Evolutionary conservation across 2,329 filamentous ascomycete genomes (phyloP).

Genomic region (Neonectria punicea): DNA sequence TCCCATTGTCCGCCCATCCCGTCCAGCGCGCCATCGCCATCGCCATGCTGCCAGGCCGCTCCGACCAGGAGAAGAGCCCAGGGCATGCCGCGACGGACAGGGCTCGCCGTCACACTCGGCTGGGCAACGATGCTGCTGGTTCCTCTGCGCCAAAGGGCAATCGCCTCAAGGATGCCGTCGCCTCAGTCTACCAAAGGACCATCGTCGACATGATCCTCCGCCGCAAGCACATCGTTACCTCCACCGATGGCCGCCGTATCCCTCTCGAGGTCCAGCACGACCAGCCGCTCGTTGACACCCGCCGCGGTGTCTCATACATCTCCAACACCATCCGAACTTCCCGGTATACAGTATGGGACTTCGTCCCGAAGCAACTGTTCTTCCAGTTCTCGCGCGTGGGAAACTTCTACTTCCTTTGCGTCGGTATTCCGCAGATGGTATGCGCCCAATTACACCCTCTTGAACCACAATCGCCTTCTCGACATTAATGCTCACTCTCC

Average conservation of each 20-base stretch:
- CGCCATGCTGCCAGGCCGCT: constrained; percentile 35
- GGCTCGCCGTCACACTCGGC: constrained; percentile 21
- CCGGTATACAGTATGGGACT: constrained; percentile 85
- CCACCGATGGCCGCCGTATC: constrained; percentile 72
- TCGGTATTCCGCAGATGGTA: constrained; percentile 82
- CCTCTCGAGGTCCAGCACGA: constrained; percentile 54
- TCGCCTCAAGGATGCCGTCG: constrained; percentile 36
- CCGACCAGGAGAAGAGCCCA: constrained; percentile 24
- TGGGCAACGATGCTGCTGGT: constrained; percentile 23
- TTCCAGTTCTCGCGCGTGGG: constrained; percentile 88
- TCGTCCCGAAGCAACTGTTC: constrained; percentile 84
- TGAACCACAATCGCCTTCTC: background rate
- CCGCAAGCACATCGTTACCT: constrained; percentile 75
- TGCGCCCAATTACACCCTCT: constrained; percentile 12
- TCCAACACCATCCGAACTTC: constrained; percentile 80
- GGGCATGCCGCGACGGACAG: constrained; percentile 23
- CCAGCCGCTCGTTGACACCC: constrained; percentile 58
- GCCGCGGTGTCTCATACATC: constrained; percentile 61
- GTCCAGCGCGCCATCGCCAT: constrained; percentile 3
- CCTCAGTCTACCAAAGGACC: constrained; percentile 49
- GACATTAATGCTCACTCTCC: constrained; percentile 18
- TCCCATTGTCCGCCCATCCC: constrained; percentile 12
- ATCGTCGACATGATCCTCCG: constrained; percentile 65
- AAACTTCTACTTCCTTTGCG: constrained; percentile 88
- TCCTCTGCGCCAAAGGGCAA: constrained; percentile 27